These are phyloP conservation scores for Fusarium buxicola DNA, from an alignment of 2,329 filamentous ascomycete species.

Conservation along the genomic window DNA sequence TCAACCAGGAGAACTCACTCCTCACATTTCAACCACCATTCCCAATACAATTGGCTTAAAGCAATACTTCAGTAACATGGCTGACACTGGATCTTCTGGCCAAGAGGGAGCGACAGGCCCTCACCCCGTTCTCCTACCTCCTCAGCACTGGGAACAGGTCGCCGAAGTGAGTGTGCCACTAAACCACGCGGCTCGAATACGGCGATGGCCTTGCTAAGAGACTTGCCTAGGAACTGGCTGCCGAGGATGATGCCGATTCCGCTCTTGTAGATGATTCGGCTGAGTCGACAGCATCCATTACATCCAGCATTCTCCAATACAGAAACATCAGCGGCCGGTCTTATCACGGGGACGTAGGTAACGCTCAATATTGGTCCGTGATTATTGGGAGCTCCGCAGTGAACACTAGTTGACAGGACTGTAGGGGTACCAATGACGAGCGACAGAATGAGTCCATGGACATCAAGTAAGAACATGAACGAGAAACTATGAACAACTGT, in stretches of 20 bases:
- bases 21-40: too few species aligned
- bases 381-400: accelerated
- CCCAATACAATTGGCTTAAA: background rate
- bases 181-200: background rate
- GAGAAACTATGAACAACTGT: accelerated
- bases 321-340: conserved; percentile 29
- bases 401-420: background rate
- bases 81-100: background rate
- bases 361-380: conserved; percentile 33
- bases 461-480: conserved; percentile 6
- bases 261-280: conserved; percentile 6
- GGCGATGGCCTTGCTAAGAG: background rate
- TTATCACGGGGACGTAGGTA: conserved; percentile 28
- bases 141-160: conserved; percentile 29
- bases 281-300: conserved; percentile 24
- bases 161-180: conserved; percentile 14
- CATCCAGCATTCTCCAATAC: conserved; percentile 31
- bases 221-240: conserved; percentile 10
- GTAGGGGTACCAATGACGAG: conserved; percentile 31
- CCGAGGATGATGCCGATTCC: conserved; percentile 19
- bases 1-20: too few species aligned
- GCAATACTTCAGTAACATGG: background rate
- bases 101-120: background rate
- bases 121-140: conserved; percentile 19
- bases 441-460: conserved; percentile 38